Conservation (phyloP, 169 alveolate species). For the Eimeria sp. region DNA sequence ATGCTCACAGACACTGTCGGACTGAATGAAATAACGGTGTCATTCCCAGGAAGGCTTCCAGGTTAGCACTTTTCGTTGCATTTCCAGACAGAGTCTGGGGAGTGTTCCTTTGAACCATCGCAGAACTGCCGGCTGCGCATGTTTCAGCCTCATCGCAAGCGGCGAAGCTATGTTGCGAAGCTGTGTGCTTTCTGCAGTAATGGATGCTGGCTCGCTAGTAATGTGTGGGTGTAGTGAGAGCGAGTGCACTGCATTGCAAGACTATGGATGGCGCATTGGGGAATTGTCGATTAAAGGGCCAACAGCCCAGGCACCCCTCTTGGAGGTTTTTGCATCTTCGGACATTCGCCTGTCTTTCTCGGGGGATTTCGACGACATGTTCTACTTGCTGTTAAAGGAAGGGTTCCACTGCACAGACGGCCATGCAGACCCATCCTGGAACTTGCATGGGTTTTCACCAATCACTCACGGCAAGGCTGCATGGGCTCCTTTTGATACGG, state of each 20-base stretch:
- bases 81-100: background rate
- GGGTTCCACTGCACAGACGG: background rate
- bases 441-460: slow-evolving; percentile 56
- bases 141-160: background rate
- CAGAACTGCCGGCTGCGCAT: background rate
- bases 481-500: slow-evolving; percentile 35
- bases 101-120: background rate
- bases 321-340: slow-evolving; percentile 20
- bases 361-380: slow-evolving; percentile 56
- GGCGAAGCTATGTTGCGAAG: background rate
- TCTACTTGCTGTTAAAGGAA: slow-evolving; percentile 23
- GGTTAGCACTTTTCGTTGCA: background rate
- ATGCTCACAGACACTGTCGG: background rate
- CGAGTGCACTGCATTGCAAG: slow-evolving; percentile 30
- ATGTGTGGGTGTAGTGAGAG: slow-evolving; percentile 62
- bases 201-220: background rate
- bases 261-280: slow-evolving; percentile 74
- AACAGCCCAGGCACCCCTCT: background rate
- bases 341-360: slow-evolving; percentile 6
- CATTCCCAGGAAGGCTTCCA: slow-evolving; percentile 41
- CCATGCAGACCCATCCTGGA: background rate
- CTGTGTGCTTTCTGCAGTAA: slow-evolving; percentile 26
- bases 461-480: slow-evolving; percentile 11
- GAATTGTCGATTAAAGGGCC: slow-evolving; percentile 38
- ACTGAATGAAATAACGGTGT: background rate